Base-by-base conservation (phyloP, 768 basidiomycete genomes). In the Austroboletus festivus region DNA sequence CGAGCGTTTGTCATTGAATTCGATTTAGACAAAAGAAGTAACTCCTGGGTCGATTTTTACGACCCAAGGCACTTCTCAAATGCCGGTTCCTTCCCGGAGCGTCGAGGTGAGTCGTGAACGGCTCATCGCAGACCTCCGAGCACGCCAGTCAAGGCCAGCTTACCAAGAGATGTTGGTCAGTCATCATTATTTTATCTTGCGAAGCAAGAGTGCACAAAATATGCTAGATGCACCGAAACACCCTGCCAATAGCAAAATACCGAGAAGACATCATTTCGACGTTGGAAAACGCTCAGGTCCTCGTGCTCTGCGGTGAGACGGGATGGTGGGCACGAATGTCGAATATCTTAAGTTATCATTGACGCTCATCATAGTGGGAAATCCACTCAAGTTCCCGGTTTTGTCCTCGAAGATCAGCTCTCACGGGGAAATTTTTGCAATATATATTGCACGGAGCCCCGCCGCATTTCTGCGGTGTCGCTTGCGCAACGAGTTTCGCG, bases 381-480 rank as follows among this genome's bases (percentile, higher is more conserved):
- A 71, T 96, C 93, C 2, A 98, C 95, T 0, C 95, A 98, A 71
- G 81, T 97, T 4, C 95, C 95, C 4, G 78, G 86, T 1, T 98
- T 93, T 70, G 86, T 98, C 54, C 78, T 99, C 10, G 95, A 99
- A 65, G 85, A 94, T 60, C 82, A 87, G 45, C 78, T 97, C 19
- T 79, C 85, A 5, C 78, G 76, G 51, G 96, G 94, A 21, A 80
- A 75, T 57, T 77, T 78, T 46, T 95, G 92, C 74, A 95, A 86
- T 66, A 88, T 99, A 58, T 92, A 83, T 60, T 95, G 93, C 55
- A 97, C 95, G 5, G 94, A 98, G 61, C 95, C 95, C 5, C 81
- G 95, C 38, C 82, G 95, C 35, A 98, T 98, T 54, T 94, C 93
- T 46, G 94, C 95, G 2, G 89, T 97, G 42, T 97, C 95, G 0